Evolutionary conservation across 2,329 filamentous ascomycete species (phyloP).

Genomic region (Penicillium olsonii): DNA sequence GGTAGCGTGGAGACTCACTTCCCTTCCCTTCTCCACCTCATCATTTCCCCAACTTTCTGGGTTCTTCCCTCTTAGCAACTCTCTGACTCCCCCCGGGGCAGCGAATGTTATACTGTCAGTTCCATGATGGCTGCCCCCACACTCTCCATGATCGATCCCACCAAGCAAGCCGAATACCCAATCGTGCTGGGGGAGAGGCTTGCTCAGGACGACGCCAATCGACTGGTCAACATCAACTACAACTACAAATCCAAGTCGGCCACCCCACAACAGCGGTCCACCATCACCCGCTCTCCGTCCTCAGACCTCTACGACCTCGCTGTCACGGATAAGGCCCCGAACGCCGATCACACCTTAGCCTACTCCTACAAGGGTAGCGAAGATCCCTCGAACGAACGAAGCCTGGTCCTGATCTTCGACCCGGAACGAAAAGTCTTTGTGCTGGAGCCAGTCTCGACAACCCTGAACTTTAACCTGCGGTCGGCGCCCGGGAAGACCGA

Average conservation of each 20-base stretch:
- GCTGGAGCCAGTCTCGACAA: slow-evolving; percentile 77
- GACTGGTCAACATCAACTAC: slow-evolving; percentile 46
- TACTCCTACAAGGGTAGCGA: slow-evolving; percentile 46
- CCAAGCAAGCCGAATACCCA: slow-evolving; percentile 49
- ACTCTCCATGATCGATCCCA: slow-evolving; percentile 44
- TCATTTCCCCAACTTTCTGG: slow-evolving; percentile 10
- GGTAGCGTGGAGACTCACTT: not conserved
- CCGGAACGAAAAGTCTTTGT: slow-evolving; percentile 72
- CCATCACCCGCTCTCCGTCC: slow-evolving; percentile 37
- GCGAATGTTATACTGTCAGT: not conserved
- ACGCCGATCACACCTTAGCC: slow-evolving; percentile 40
- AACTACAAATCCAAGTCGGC: slow-evolving; percentile 49
- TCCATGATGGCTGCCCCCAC: slow-evolving; percentile 36
- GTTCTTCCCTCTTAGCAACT: not conserved
- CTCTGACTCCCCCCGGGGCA: not conserved
- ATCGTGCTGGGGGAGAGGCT: slow-evolving; percentile 48
- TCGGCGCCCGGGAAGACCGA: slow-evolving; percentile 67
- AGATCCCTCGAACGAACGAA: slow-evolving; percentile 37
- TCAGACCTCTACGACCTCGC: slow-evolving; percentile 43
- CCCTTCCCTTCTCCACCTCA: slow-evolving; percentile 5
- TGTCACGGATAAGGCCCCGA: slow-evolving; percentile 44
- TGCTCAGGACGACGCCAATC: slow-evolving; percentile 29
- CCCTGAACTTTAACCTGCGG: slow-evolving; percentile 83
- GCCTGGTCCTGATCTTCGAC: slow-evolving; percentile 70
- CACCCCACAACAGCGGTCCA: slow-evolving; percentile 40